Evolutionary conservation across 2,329 filamentous ascomycete species (phyloP), one percentile per base, ranked within the genome.

Genomic region (Botrytis paeoniae): DNA sequence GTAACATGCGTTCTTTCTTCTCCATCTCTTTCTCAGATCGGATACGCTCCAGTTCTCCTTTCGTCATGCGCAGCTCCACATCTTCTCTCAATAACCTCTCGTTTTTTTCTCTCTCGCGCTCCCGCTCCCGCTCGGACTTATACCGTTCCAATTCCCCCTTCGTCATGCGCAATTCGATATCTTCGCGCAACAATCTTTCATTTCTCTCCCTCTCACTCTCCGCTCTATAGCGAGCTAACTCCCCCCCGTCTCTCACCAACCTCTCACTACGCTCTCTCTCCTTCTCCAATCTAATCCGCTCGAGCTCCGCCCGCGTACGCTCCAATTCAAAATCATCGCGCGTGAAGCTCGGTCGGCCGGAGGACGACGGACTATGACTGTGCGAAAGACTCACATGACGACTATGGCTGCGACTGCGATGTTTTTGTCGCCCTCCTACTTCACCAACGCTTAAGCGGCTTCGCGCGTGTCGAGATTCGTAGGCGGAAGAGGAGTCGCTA

Each of bases 141-240:
- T 45, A 45, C 43, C 43, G 43, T 45, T 72, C 62, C 6, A 72
- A 14, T 25, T 72, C 70, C 9, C 48, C 62, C 9, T 61, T 65
- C 22, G 63, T 65, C 63, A 51, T 59, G 48, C 61, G 59, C 39
- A 54, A n/a, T 22, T 68, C 54, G 35, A 68, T 59, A 59, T 71
- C 65, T 16, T 69, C 65, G 85, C 75, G 82, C 83, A 64, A 91
- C 85, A 20, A 83, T 82, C 75, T 88, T 85, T 71, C 84, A 81
- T 51, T 57, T 14, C 35, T 51, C 69, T 37, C 39, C 35, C 39
- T 62, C 57, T 32, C 69, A 8, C 60, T 64, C 69, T 62, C 59
- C 3, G 65, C 37, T n/a, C 54, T 43, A 45, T 69, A 69, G 1
- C 48, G 18, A n/a, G 45, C 66, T 8, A 71, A 41, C 69, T 71